Conservation (phyloP, 306 rosid species). For the Albizia julibrissin region DNA sequence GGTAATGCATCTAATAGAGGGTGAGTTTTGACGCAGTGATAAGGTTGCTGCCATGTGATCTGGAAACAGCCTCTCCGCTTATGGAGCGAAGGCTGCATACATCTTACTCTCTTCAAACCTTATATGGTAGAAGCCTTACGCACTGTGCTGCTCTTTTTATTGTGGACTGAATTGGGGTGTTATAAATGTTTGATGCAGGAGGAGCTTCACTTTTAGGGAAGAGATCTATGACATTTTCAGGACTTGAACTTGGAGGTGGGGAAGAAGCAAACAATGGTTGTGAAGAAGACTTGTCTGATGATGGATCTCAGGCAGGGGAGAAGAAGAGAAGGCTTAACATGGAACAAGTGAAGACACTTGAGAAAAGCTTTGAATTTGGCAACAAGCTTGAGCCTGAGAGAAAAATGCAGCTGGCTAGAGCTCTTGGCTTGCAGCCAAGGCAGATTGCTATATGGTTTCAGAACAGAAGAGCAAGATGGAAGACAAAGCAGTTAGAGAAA, state of each 20-base stretch:
- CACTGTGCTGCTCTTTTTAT: neutral
- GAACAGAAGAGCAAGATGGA: constrained; percentile 89
- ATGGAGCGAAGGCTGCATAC: too few species aligned
- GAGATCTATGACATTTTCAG: constrained; percentile 78
- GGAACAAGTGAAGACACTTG: constrained; percentile 85
- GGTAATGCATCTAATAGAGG: too few species aligned
- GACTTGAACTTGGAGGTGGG: constrained; percentile 69
- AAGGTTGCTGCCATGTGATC: too few species aligned
- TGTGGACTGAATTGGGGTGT: neutral
- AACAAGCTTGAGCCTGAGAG: constrained; percentile 91
- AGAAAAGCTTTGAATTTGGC: constrained; percentile 84
- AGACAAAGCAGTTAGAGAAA: constrained; percentile 82
- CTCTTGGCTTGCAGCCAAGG: constrained; percentile 76
- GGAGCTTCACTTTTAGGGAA: constrained; percentile 68
- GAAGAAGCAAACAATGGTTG: constrained; percentile 54
- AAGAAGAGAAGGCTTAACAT: constrained; percentile 82
- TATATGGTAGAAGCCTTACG: too few species aligned
- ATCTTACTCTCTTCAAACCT: too few species aligned
- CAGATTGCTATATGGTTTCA: constrained; percentile 92
- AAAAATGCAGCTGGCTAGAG: constrained; percentile 82
- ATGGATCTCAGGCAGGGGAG: constrained; percentile 83
- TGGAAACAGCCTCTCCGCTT: too few species aligned
- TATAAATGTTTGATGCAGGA: constrained; percentile 45
- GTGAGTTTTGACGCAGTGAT: too few species aligned
- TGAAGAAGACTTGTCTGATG: constrained; percentile 77